Base-by-base conservation (phyloP, 345 rosid species). In the Gossypium arboreum region DNA sequence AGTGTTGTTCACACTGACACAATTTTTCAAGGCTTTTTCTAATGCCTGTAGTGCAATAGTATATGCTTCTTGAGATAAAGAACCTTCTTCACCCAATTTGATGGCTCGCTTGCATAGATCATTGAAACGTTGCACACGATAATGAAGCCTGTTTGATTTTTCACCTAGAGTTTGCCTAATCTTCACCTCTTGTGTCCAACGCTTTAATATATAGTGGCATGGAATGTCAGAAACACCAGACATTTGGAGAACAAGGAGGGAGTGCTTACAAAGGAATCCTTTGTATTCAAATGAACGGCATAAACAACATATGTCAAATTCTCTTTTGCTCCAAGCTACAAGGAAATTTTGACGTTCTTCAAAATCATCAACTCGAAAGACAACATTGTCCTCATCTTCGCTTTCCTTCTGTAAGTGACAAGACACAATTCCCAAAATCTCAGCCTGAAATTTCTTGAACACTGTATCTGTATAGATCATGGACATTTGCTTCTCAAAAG, bases 41-140 rank as follows among this genome's bases (percentile, higher is more conserved):
- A 76, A 12, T 45, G 74, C 69, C 39, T 48, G 44, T 18, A 59
- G 18, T 68, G 74, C 74, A 45, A 69, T 27, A 47, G 18, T 18
- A 51, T 59, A 70, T 47, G 60, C 68, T 50, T 76, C 74, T 60
- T 69, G 51, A 47, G 79, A 76, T 51, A 70, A 22, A 18, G 27
- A 76, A 59, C 79, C 79, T 70, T 76, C 50, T 61, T 69, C 79
- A 27, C 67, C 79, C 62, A 76, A 68, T 43, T 80, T 74, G 73
- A 77, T 73, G 71, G 85, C 82, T 72, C 78, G 79, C 22, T 79
- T 81, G 75, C 92, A 88, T 59, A 88, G 77, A 54, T 83, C 83
- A 66, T 88, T 88, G 58, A 86, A 86, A 12, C 88, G 86, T 15
- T 71, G 74, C 59, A 60, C 51, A 41, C 68, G 73, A 41, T 20